Evolutionary conservation across 148 eudicot genomes (phyloP).

Genomic region (Cornus kousa): DNA sequence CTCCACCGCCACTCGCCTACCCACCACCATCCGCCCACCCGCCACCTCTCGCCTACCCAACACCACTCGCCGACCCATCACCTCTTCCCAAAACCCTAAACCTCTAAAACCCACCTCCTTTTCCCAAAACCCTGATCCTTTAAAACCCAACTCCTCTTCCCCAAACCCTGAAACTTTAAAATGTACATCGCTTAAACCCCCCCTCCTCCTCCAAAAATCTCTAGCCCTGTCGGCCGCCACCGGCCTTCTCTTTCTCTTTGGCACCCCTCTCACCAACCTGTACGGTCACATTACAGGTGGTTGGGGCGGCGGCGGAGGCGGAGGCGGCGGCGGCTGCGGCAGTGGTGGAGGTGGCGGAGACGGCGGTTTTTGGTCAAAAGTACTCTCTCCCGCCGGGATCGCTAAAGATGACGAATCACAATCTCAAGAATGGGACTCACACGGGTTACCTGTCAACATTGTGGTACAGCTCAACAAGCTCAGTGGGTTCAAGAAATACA

Average conservation of each 20-base stretch:
- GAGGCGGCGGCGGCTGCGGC: conserved; percentile 35
- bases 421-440: conserved; percentile 61
- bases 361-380: conserved; percentile 51
- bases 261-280: too few species aligned
- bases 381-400: conserved; percentile 41
- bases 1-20: neutral
- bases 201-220: conserved; percentile 25
- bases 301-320: conserved; percentile 32
- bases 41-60: neutral
- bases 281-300: too few species aligned
- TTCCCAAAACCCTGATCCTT: conserved; percentile 11
- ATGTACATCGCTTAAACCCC: conserved; percentile 6
- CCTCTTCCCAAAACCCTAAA: too few species aligned
- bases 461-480: conserved; percentile 65
- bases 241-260: conserved; percentile 29
- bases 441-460: conserved; percentile 76
- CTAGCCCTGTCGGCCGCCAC: conserved; percentile 38
- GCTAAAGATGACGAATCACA: conserved; percentile 55
- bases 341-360: conserved; percentile 40
- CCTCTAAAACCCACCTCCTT: too few species aligned
- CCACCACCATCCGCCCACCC: neutral
- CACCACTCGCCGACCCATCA: too few species aligned
- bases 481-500: conserved; percentile 77
- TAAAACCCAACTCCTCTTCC: conserved; percentile 2
- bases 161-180: conserved; percentile 34